Percentiles rank a stretch among this genome's conserved stretches.
These are phyloP conservation scores for Penicillium sp. DNA, from an alignment of 2,329 filamentous ascomycete genomes.

Conservation along the genomic window DNA sequence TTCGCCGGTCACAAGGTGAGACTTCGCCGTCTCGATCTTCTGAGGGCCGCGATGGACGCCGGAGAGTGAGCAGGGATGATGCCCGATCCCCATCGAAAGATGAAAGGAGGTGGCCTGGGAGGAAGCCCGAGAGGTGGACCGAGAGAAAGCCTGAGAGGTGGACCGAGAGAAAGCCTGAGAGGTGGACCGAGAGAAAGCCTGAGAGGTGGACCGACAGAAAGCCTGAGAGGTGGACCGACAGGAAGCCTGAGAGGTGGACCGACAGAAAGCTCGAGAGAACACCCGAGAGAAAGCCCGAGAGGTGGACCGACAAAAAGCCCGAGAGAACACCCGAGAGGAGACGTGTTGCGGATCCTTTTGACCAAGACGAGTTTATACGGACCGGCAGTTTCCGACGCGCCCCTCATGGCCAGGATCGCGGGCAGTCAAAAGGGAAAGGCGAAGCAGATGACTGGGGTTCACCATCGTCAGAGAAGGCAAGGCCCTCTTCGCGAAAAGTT, in stretches of 20 bases:
- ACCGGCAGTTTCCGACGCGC: conserved; percentile 28
- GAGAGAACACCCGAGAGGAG: not conserved
- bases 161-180: no score
- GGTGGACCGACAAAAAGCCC: no score
- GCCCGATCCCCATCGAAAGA: not conserved
- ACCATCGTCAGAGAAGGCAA: not conserved
- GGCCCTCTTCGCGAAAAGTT: not conserved
- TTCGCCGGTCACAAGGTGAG: conserved; percentile 46
- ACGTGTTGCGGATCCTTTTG: conserved; percentile 13
- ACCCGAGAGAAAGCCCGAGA: not conserved
- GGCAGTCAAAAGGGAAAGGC: conserved; percentile 3
- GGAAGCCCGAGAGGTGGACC: not conserved
- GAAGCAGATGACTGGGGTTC: not conserved
- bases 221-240: not conserved
- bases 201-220: no score
- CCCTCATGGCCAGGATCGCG: conserved; percentile 18
- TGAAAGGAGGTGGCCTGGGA: not conserved
- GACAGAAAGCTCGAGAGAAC: no score
- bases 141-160: no score
- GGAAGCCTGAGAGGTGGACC: not conserved
- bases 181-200: no score
- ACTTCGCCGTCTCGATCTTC: conserved; percentile 2
- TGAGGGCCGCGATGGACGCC: not conserved
- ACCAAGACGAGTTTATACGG: conserved; percentile 31
- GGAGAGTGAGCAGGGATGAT: conserved; percentile 3